Percentiles rank a stretch among this genome's conserved stretches.
Evolutionary conservation across 2,329 filamentous ascomycete species (phyloP).

Genomic region (Biscogniauxia mediterranea): DNA sequence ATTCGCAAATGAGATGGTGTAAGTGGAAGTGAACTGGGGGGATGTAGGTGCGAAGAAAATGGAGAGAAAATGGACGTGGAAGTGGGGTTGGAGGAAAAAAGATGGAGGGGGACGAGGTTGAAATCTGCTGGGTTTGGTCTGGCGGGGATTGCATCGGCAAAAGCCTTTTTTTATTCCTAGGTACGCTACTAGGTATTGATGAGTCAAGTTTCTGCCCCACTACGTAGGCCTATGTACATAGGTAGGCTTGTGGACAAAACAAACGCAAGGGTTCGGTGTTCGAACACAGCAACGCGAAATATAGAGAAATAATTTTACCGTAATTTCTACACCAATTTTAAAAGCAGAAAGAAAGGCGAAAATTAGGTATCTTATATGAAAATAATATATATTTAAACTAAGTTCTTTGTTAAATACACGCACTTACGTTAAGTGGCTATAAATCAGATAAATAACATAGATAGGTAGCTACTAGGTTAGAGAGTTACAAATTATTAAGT

Average conservation of each 20-base stretch:
- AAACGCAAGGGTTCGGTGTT: not conserved
- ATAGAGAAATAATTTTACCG: not conserved
- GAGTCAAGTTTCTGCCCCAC: not conserved
- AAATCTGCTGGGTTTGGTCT: constrained; percentile 1
- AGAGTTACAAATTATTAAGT: too few species aligned
- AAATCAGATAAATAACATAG: too few species aligned
- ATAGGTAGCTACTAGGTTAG: too few species aligned
- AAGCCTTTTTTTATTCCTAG: not conserved
- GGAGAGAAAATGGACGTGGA: constrained; percentile 5
- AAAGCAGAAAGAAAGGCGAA: not conserved
- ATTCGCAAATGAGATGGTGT: not conserved
- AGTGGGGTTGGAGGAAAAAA: constrained; percentile 6
- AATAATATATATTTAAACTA: too few species aligned
- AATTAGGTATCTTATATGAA: not conserved
- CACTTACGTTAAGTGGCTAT: too few species aligned
- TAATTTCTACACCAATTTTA: not conserved
- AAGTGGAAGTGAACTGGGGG: constrained; percentile 11
- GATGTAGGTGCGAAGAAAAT: constrained; percentile 20
- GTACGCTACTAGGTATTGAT: too few species aligned
- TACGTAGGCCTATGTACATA: too few species aligned
- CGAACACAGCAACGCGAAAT: not conserved
- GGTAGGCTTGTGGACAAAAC: too few species aligned
- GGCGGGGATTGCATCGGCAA: not conserved
- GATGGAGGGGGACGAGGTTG: constrained; percentile 9
- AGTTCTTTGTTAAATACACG: too few species aligned